Evolutionary conservation across 2,329 filamentous ascomycete species (phyloP).

Genomic region (Diaporthe sp.): DNA sequence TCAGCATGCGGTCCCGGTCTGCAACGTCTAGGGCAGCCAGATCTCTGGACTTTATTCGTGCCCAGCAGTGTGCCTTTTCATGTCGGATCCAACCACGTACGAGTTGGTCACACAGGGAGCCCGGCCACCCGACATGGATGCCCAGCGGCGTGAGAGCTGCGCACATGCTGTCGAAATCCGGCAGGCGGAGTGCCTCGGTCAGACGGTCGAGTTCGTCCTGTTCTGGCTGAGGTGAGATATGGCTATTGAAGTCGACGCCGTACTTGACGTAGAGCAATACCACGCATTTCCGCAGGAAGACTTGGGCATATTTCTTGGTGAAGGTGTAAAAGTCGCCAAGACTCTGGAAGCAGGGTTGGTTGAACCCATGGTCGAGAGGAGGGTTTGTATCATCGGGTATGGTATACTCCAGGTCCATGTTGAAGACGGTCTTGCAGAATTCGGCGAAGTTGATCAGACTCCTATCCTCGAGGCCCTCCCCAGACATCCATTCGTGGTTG

Average conservation of each 20-base stretch:
- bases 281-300: constrained; percentile 87
- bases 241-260: constrained; percentile 87
- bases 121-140: constrained; percentile 64
- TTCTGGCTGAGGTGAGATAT: constrained; percentile 73
- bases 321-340: constrained; percentile 70
- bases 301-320: constrained; percentile 86
- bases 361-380: constrained; percentile 58
- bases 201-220: constrained; percentile 87
- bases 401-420: constrained; percentile 59
- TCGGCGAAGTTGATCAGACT: constrained; percentile 68
- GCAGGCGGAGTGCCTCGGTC: constrained; percentile 80
- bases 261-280: constrained; percentile 90
- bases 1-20: constrained; percentile 56
- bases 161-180: constrained; percentile 85
- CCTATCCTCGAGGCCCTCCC: constrained; percentile 51
- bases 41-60: constrained; percentile 22
- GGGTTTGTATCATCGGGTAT: constrained; percentile 52
- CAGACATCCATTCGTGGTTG: constrained; percentile 53
- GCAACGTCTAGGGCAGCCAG: constrained; percentile 1
- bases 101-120: constrained; percentile 57
- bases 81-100: constrained; percentile 82
- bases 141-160: constrained; percentile 65
- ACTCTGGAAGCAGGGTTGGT: constrained; percentile 68
- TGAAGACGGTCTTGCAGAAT: constrained; percentile 66
- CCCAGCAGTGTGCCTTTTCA: constrained; percentile 52